Conservation (phyloP, 345 rosid genomes). For the Hibiscus tridactylites region DNA sequence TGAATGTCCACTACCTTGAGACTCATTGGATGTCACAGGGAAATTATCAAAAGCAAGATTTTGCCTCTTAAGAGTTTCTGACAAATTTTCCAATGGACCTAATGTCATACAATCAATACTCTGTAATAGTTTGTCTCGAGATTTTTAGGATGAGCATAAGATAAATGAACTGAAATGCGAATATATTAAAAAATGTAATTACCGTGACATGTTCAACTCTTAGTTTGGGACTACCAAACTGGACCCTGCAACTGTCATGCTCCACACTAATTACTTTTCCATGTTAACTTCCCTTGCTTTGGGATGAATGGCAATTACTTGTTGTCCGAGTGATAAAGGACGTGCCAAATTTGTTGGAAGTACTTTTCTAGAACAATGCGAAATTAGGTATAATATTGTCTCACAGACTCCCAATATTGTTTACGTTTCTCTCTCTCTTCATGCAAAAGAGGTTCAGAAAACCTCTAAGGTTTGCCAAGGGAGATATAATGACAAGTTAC, state of each 20-base stretch:
- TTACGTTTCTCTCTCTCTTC: too few species aligned
- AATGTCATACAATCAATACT: constrained; percentile 94
- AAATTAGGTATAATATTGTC: too few species aligned
- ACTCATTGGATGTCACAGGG: constrained; percentile 34
- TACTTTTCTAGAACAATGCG: constrained; percentile 32
- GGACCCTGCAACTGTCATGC: constrained; percentile 68
- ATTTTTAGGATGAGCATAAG: background rate
- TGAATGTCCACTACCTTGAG: constrained; percentile 35
- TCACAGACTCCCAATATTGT: too few species aligned
- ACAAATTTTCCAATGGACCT: constrained; percentile 78
- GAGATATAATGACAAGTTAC: too few species aligned
- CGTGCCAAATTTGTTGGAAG: constrained; percentile 86
- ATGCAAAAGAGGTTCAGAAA: too few species aligned
- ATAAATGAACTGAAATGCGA: background rate
- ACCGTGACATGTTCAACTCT: constrained; percentile 92
- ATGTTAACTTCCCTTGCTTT: constrained; percentile 70
- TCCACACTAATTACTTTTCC: constrained; percentile 92
- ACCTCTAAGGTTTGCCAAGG: too few species aligned
- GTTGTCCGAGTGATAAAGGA: constrained; percentile 86
- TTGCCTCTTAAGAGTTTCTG: constrained; percentile 69
- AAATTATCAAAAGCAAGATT: constrained; percentile 30
- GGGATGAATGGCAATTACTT: constrained; percentile 78
- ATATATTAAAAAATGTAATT: constrained; percentile 8
- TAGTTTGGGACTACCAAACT: constrained; percentile 68
- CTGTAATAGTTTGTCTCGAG: constrained; percentile 31